Evolutionary conservation across 805 yeast species (phyloP).

Genomic region (Myxozyma kluyveri): DNA sequence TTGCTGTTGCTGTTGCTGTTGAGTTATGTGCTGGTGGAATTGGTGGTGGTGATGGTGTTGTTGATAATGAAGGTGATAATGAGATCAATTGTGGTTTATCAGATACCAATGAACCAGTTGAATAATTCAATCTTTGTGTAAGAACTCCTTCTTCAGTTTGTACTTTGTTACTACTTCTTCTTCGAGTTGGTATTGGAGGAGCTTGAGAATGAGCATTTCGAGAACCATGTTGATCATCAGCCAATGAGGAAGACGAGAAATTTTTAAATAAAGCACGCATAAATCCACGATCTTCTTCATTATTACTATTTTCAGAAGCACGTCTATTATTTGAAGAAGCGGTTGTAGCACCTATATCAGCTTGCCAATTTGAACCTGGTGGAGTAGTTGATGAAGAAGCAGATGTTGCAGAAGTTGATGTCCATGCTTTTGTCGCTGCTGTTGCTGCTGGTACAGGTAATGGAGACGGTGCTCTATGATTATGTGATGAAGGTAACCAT

Average conservation of each 20-base stretch:
- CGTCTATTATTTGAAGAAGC: constrained; percentile 1
- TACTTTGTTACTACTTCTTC: too few relatives aligned
- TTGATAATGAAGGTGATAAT: not conserved
- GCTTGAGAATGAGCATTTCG: too few relatives aligned
- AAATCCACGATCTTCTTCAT: constrained; percentile 13
- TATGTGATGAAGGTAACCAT: not conserved
- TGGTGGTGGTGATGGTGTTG: not conserved
- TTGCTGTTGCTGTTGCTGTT: not conserved
- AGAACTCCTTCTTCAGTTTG: too few relatives aligned
- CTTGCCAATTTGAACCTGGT: too few relatives aligned
- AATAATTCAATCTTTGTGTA: not conserved
- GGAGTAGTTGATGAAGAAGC: not conserved
- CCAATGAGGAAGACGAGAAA: constrained; percentile 20
- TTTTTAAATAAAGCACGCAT: constrained; percentile 19
- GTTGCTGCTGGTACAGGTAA: constrained; percentile 14
- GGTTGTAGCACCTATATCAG: constrained; percentile 8
- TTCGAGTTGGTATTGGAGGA: too few relatives aligned
- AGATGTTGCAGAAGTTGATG: constrained; percentile 7
- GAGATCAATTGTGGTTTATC: not conserved
- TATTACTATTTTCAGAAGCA: not conserved
- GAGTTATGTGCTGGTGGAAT: not conserved
- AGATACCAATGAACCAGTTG: not conserved
- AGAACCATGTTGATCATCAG: constrained; percentile 1
- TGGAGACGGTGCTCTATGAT: not conserved
- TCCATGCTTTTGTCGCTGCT: constrained; percentile 22